A percentile compares a stretch with the other conserved stretches of the same genome.
These are phyloP conservation scores for Allium cepa DNA, from an alignment of 106 monocot genomes.

Conservation along the genomic window DNA sequence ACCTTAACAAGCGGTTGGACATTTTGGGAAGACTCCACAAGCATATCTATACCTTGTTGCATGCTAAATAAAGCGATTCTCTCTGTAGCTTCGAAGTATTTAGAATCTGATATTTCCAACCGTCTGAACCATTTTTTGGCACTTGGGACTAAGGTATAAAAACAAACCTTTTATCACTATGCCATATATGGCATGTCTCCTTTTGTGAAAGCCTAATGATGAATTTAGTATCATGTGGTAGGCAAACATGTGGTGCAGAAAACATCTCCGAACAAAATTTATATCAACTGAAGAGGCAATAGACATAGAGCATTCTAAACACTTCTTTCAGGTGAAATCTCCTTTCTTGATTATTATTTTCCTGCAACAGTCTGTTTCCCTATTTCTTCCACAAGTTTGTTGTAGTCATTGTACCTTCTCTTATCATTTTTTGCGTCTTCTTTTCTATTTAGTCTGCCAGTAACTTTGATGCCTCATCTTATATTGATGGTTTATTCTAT, in stretches of 20 bases:
- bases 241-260: constrained; percentile 78
- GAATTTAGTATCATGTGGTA: constrained; percentile 16
- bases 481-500: neutral
- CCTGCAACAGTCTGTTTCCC: too few species aligned
- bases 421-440: constrained; percentile 3
- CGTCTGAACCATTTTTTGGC: constrained; percentile 47
- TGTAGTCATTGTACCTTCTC: neutral
- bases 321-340: constrained; percentile 45
- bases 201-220: constrained; percentile 1
- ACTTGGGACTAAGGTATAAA: constrained; percentile 31
- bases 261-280: constrained; percentile 32
- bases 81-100: constrained; percentile 48
- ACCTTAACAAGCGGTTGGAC: constrained; percentile 52
- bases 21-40: constrained; percentile 64
- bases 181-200: neutral
- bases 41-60: constrained; percentile 34
- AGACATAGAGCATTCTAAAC: constrained; percentile 36
- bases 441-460: neutral
- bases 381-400: neutral
- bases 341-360: too few species aligned
- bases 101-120: constrained; percentile 37
- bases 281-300: constrained; percentile 21
- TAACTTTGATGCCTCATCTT: neutral
- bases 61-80: constrained; percentile 56
- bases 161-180: neutral